These are phyloP conservation scores for Podospora appendiculata DNA, from an alignment of 495 filamentous ascomycete genomes.

Conservation along the genomic window DNA sequence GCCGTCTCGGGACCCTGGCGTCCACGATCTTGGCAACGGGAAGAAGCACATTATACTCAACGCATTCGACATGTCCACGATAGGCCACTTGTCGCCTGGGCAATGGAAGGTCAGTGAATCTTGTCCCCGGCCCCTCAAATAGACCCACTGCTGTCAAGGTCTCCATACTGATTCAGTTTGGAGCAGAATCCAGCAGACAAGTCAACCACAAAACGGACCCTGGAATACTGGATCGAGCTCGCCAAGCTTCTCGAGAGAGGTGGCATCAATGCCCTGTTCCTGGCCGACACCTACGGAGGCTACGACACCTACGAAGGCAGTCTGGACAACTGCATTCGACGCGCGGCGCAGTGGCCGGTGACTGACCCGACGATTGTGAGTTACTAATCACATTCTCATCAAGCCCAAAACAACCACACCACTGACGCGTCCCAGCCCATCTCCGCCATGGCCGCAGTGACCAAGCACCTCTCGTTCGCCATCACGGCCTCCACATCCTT, in stretches of 20 bases:
- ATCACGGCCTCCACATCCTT: constrained; percentile 53
- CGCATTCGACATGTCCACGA: constrained; percentile 38
- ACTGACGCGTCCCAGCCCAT: constrained; percentile 20
- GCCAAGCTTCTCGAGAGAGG: constrained; percentile 53
- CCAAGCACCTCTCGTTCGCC: constrained; percentile 46
- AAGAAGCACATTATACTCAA: constrained; percentile 38
- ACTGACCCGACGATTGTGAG: constrained; percentile 45
- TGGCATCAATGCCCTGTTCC: constrained; percentile 51
- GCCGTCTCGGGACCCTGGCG: background rate
- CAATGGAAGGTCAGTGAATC: constrained; percentile 37
- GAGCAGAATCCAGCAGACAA: constrained; percentile 46
- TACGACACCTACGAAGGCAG: constrained; percentile 49
- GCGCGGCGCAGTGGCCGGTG: constrained; percentile 52
- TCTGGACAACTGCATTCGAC: constrained; percentile 35
- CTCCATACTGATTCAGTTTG: constrained; percentile 3
- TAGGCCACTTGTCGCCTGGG: constrained; percentile 36
- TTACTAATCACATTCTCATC: background rate
- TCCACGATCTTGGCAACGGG: constrained; percentile 5
- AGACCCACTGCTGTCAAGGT: background rate
- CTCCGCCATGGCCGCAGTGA: constrained; percentile 49
- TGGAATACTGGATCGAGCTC: constrained; percentile 53
- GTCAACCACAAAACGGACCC: constrained; percentile 46
- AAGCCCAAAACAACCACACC: too few relatives aligned
- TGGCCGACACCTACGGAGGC: constrained; percentile 54
- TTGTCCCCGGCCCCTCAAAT: background rate